Percentiles rank a stretch among this genome's conserved stretches.
Evolutionary conservation across 805 yeast genomes (phyloP).

Genomic region (Candida namnaoensis): DNA sequence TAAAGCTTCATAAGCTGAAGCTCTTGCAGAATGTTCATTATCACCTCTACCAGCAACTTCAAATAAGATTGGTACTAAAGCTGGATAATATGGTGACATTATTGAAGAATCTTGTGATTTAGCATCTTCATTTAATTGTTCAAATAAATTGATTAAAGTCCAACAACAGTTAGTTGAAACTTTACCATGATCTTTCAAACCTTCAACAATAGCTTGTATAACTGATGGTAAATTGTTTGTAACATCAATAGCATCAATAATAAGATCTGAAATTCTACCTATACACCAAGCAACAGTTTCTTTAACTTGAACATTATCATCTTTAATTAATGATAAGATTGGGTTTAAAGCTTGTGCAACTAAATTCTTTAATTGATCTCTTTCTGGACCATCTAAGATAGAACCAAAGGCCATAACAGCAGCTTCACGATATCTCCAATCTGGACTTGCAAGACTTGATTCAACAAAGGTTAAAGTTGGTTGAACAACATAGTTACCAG

Average conservation of each 20-base stretch:
- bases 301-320: slow-evolving; percentile 74
- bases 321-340: slow-evolving; percentile 64
- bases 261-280: slow-evolving; percentile 89
- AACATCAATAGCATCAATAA: slow-evolving; percentile 65
- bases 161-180: slow-evolving; percentile 97
- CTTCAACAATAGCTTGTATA: slow-evolving; percentile 63
- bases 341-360: slow-evolving; percentile 81
- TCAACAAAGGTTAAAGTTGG: slow-evolving; percentile 83
- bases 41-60: slow-evolving; percentile 63
- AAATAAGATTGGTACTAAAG: slow-evolving; percentile 61
- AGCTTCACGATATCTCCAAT: slow-evolving; percentile 91
- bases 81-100: slow-evolving; percentile 66
- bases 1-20: slow-evolving; percentile 95
- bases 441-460: slow-evolving; percentile 45
- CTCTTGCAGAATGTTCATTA: slow-evolving; percentile 82
- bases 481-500: slow-evolving; percentile 78
- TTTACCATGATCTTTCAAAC: slow-evolving; percentile 87
- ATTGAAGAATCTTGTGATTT: slow-evolving; percentile 41
- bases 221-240: slow-evolving; percentile 60
- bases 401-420: slow-evolving; percentile 99
- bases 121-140: slow-evolving; percentile 58
- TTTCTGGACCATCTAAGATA: slow-evolving; percentile 88
- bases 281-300: slow-evolving; percentile 99
- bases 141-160: slow-evolving; percentile 88
- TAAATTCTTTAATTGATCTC: slow-evolving; percentile 53